These are phyloP conservation scores for Trematosphaeria pertusa DNA, from an alignment of 2,329 filamentous ascomycete species.

Conservation along the genomic window DNA sequence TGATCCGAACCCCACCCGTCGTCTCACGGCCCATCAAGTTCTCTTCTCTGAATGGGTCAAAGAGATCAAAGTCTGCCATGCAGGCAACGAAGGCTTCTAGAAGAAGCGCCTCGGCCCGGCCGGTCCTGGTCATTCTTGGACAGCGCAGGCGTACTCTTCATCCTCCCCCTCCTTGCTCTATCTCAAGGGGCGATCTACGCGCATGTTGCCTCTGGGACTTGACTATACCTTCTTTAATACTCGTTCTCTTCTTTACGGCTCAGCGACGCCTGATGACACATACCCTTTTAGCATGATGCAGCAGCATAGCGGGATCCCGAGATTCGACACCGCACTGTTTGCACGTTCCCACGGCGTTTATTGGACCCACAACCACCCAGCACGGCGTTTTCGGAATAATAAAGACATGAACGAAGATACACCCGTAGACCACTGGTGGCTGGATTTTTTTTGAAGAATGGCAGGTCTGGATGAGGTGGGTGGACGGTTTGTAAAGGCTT, in stretches of 20 bases:
- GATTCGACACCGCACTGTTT: constrained; percentile 24
- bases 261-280: constrained; percentile 44
- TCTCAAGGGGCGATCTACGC: constrained; percentile 3
- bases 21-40: constrained; percentile 94
- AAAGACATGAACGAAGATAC: constrained; percentile 17
- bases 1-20: constrained; percentile 89
- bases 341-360: constrained; percentile 29
- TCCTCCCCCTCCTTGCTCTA: not conserved
- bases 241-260: constrained; percentile 35
- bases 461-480: constrained; percentile 13
- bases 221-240: constrained; percentile 22
- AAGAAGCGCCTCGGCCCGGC: constrained; percentile 3
- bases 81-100: constrained; percentile 92
- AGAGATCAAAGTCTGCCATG: constrained; percentile 96
- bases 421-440: constrained; percentile 30
- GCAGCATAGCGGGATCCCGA: constrained; percentile 43
- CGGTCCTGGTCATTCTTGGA: constrained; percentile 8
- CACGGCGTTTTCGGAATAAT: constrained; percentile 21
- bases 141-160: constrained; percentile 18
- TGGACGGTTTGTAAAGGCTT: constrained; percentile 15
- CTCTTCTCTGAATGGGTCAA: constrained; percentile 98
- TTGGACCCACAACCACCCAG: constrained; percentile 8
- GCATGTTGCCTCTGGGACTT: constrained; percentile 17
- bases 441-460: constrained; percentile 6
- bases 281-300: constrained; percentile 46